phyloP scores from a whole-genome alignment of 2,329 filamentous ascomycete species.

The Paracoccidioides brasiliensis region DNA sequence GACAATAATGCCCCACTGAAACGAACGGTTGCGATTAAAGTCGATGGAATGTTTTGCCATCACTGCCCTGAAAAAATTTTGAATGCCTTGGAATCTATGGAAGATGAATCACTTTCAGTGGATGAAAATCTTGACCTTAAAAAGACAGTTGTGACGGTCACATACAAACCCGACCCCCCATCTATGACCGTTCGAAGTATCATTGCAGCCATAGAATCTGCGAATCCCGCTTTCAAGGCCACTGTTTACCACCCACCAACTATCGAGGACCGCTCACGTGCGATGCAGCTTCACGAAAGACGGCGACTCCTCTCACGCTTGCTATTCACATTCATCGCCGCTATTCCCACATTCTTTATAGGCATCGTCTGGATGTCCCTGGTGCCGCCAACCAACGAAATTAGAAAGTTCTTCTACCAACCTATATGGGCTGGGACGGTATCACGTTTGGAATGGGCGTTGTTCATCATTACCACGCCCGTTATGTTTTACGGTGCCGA shows the following conservation, averaged over 20 bases:
- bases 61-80: conserved; percentile 48
- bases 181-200: conserved; percentile 64
- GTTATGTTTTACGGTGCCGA: conserved; percentile 81
- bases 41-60: conserved; percentile 63
- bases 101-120: conserved; percentile 32
- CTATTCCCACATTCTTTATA: conserved; percentile 73
- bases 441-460: conserved; percentile 61
- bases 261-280: conserved; percentile 65
- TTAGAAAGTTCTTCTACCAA: conserved; percentile 54
- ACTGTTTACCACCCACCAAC: conserved; percentile 68
- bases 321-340: conserved; percentile 52
- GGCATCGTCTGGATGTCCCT: conserved; percentile 88
- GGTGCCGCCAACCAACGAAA: conserved; percentile 45
- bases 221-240: conserved; percentile 53
- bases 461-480: conserved; percentile 71
- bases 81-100: conserved; percentile 29
- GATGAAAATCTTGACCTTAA: conserved; percentile 40
- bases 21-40: conserved; percentile 49
- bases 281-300: conserved; percentile 59
- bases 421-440: conserved; percentile 57
- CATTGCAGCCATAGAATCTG: conserved; percentile 50
- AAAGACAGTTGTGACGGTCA: conserved; percentile 55
- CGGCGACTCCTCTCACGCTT: conserved; percentile 56
- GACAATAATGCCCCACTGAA: conserved; percentile 20
- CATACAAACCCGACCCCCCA: conserved; percentile 56